These are phyloP conservation scores for Triticum timopheevii DNA, from an alignment of 176 grass and related monocot genomes.

Conservation along the genomic window DNA sequence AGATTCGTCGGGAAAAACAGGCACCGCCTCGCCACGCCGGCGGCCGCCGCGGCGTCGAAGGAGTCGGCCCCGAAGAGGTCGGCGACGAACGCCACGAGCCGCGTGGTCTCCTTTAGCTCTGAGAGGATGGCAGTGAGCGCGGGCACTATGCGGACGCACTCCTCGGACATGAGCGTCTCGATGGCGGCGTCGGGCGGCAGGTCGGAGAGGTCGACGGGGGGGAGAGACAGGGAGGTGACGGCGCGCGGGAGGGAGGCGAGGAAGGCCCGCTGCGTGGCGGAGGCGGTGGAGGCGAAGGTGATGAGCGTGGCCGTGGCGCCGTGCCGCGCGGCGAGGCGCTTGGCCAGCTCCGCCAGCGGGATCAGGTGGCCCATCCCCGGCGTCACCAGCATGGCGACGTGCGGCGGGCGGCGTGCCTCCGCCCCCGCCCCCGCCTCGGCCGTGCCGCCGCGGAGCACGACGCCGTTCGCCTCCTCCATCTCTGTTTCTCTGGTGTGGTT, in stretches of 20 bases:
- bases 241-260: neutral
- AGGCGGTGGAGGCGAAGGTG: constrained; percentile 34
- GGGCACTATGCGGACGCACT: too few species aligned
- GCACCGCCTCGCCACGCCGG: constrained; percentile 31
- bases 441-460: too few species aligned
- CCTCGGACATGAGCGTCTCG: too few species aligned
- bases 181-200: too few species aligned
- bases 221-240: too few species aligned
- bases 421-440: too few species aligned
- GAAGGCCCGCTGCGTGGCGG: constrained; percentile 39
- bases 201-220: too few species aligned
- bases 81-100: constrained; percentile 49
- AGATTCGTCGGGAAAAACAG: constrained; percentile 66
- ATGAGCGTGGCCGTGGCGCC: constrained; percentile 44
- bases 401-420: neutral
- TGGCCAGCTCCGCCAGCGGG: constrained; percentile 57
- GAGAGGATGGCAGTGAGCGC: neutral
- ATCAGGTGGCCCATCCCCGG: constrained; percentile 29
- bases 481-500: neutral
- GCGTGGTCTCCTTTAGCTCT: neutral
- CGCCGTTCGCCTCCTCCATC: constrained; percentile 1
- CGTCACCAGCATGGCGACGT: too few species aligned
- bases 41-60: constrained; percentile 36
- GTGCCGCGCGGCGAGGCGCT: constrained; percentile 39
- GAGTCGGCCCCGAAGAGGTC: constrained; percentile 63